Evolutionary conservation across 768 basidiomycete species (phyloP).

Genomic region (Boletales sp.): DNA sequence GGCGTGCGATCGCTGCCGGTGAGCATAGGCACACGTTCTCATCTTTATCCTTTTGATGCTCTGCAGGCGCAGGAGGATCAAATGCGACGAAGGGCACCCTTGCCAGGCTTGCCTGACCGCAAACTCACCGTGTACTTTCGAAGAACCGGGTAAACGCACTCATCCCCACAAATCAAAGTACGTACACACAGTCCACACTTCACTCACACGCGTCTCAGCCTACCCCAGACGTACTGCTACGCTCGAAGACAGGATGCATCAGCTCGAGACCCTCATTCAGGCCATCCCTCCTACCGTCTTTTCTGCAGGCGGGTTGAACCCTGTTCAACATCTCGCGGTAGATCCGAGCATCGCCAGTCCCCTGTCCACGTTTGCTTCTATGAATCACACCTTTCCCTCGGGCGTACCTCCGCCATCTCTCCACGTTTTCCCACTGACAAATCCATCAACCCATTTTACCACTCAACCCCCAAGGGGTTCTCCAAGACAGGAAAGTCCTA

Average conservation of each 20-base stretch:
- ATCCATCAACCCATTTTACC: constrained; percentile 77
- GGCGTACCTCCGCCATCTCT: constrained; percentile 79
- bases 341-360: constrained; percentile 32
- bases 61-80: constrained; percentile 72
- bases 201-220: constrained; percentile 4
- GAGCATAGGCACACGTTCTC: constrained; percentile 30
- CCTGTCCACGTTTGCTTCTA: constrained; percentile 37
- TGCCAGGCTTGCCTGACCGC: constrained; percentile 86
- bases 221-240: constrained; percentile 66
- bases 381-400: constrained; percentile 40
- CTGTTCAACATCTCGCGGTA: constrained; percentile 33
- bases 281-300: constrained; percentile 82
- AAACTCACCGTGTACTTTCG: constrained; percentile 79
- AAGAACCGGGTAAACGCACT: constrained; percentile 81
- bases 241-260: constrained; percentile 85
- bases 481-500: constrained; percentile 46
- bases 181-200: constrained; percentile 26
- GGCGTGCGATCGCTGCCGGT: constrained; percentile 91
- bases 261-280: constrained; percentile 79
- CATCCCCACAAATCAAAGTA: constrained; percentile 89
- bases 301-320: constrained; percentile 48
- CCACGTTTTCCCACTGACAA: constrained; percentile 73
- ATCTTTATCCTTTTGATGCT: not conserved
- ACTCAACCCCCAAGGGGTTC: constrained; percentile 39
- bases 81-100: constrained; percentile 86